Evolutionary conservation across 805 yeast species (phyloP), one percentile per base, ranked within the genome.

Genomic region (Ogataea wickerhamii): DNA sequence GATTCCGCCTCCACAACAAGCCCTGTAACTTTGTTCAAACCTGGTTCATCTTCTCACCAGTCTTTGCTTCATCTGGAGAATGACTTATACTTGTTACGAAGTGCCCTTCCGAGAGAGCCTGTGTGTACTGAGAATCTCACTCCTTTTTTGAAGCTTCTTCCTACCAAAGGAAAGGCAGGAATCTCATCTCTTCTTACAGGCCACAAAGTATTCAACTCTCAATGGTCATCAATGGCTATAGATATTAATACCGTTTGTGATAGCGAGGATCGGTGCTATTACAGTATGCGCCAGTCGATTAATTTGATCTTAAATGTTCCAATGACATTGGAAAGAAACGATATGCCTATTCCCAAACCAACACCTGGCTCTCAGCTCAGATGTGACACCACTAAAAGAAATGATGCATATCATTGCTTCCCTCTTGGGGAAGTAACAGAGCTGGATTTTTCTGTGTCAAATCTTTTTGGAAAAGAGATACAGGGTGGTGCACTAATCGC

Each of bases 111-210:
- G 1, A 77, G 91, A 44, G 98, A 93, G 56, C 96, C 97, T 0
- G 80, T 93, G 13, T 93, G 98, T 62, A 93, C 98, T 0, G 98
- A 93, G 60, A 93, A 93, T 63, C 70, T 93, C 55, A 91, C 98
- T 0, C 98, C 98, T 0, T 87, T 91, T 50, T 61, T 93, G 45
- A 89, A 88, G 56, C 67, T 93, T 44, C 70, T 93, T 20, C 98
- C 98, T 3, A 85, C 97, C 8, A 82, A 87, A 55, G 97, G 96
- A 2, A 83, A 81, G 57, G 80, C 94, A 0, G 98, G 98, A 2
- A 67, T 93, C 27, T 76, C 95, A 0, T 75, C 94, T 0, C 67
- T 91, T 28, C 67, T 93, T 18, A 95, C 88, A 51, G 98, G 98
- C 14, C 96, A 87, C 58, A 81, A 81, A 53, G 74, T 87, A 6